These are phyloP conservation scores for Henckelia pumila DNA, from an alignment of 257 asterid genomes.

Conservation along the genomic window DNA sequence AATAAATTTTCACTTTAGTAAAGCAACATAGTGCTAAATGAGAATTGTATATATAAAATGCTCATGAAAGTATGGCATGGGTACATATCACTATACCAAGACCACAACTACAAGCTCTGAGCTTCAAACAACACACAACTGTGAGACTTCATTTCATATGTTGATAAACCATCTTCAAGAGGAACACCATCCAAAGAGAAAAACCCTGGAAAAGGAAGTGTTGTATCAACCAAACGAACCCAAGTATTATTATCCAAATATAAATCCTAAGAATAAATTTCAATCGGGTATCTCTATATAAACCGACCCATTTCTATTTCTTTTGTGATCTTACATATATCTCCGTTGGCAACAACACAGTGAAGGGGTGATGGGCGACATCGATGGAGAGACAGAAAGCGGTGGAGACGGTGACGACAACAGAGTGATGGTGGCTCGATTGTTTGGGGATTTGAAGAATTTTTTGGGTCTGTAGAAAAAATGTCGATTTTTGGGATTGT, in stretches of 20 bases:
- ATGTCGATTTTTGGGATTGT: too few species aligned
- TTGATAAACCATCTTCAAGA: conserved; percentile 35
- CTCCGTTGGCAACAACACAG: too few species aligned
- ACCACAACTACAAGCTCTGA: conserved; percentile 27
- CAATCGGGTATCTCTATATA: too few species aligned
- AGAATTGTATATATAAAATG: conserved; percentile 11
- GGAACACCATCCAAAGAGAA: conserved; percentile 53
- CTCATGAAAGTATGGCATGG: conserved; percentile 12
- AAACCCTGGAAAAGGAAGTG: conserved; percentile 72
- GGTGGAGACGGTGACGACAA: too few species aligned
- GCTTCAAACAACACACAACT: conserved; percentile 85
- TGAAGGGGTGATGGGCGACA: too few species aligned
- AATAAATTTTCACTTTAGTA: conserved; percentile 9
- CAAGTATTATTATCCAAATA: conserved; percentile 46
- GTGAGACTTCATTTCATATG: conserved; percentile 69
- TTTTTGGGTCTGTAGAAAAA: too few species aligned
- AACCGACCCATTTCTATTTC: too few species aligned
- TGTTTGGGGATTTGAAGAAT: too few species aligned
- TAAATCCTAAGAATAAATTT: too few species aligned
- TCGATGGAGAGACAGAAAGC: too few species aligned
- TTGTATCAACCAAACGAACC: conserved; percentile 73
- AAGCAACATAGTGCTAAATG: conserved; percentile 6
- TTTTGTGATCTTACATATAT: too few species aligned
- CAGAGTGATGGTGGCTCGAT: too few species aligned
- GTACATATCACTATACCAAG: conserved; percentile 2